A percentile compares a stretch with the other conserved stretches of the same genome.
phyloP scores from a whole-genome alignment of 2,329 filamentous ascomycete species.

The Plenodomus lindquistii region DNA sequence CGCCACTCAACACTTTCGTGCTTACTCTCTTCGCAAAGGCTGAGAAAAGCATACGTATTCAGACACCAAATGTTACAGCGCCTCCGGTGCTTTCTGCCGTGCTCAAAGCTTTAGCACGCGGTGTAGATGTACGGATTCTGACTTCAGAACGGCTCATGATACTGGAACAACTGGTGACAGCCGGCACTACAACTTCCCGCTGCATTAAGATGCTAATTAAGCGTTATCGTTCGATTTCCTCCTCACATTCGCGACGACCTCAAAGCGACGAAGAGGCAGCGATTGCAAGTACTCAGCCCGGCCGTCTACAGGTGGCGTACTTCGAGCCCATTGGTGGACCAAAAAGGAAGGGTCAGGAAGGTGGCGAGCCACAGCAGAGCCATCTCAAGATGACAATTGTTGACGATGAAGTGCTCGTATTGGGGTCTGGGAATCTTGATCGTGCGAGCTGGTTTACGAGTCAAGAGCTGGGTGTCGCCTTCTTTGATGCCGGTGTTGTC shows the following conservation, averaged over 20 bases:
- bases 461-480: conserved; percentile 74
- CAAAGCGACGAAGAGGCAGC: conserved; percentile 35
- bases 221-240: conserved; percentile 51
- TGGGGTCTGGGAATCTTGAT: conserved; percentile 85
- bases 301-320: conserved; percentile 62
- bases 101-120: conserved; percentile 63
- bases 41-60: conserved; percentile 63
- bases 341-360: conserved; percentile 25
- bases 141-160: conserved; percentile 74
- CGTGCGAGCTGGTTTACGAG: conserved; percentile 85
- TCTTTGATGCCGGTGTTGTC: conserved; percentile 51
- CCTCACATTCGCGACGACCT: conserved; percentile 6
- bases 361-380: conserved; percentile 68
- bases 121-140: conserved; percentile 69
- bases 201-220: conserved; percentile 65
- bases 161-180: conserved; percentile 78
- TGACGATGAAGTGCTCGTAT: conserved; percentile 67
- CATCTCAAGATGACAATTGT: conserved; percentile 79
- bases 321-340: conserved; percentile 50
- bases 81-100: conserved; percentile 66
- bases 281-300: conserved; percentile 36
- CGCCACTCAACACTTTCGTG: conserved; percentile 69
- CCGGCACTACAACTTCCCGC: conserved; percentile 71
- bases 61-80: conserved; percentile 79
- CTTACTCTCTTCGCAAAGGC: conserved; percentile 65